These are phyloP conservation scores for Typha latifolia DNA, from an alignment of 176 grass and related monocot genomes.

Conservation along the genomic window DNA sequence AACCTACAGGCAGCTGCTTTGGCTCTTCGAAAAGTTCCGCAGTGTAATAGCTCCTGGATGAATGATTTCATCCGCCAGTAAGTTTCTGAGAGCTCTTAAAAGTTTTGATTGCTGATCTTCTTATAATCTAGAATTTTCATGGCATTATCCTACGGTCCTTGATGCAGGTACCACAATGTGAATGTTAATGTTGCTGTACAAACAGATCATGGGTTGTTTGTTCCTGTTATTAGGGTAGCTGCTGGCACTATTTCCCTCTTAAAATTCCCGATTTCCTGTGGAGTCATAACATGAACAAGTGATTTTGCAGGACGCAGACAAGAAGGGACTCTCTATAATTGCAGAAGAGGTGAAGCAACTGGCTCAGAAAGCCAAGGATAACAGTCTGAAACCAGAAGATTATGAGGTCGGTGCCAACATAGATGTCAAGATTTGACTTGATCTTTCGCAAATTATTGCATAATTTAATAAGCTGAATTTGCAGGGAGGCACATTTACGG, in stretches of 20 bases:
- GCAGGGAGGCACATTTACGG: slow-evolving; percentile 86
- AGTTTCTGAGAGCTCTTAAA: slow-evolving; percentile 14
- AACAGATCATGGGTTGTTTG: slow-evolving; percentile 92
- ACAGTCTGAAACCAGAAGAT: slow-evolving; percentile 79
- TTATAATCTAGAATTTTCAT: neutral
- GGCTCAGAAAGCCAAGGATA: slow-evolving; percentile 83
- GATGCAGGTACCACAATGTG: slow-evolving; percentile 73
- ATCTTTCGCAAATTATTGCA: neutral
- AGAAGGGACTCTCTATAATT: slow-evolving; percentile 83
- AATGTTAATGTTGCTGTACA: slow-evolving; percentile 96
- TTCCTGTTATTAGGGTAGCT: slow-evolving; percentile 76
- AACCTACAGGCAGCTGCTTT: slow-evolving; percentile 73
- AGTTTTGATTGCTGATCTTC: neutral
- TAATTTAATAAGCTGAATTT: slow-evolving; percentile 8
- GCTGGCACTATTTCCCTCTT: slow-evolving; percentile 3
- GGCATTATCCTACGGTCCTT: neutral
- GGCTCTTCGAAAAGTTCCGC: slow-evolving; percentile 84
- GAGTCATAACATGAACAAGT: neutral
- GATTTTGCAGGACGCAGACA: slow-evolving; percentile 76
- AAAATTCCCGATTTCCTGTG: neutral
- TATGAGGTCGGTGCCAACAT: slow-evolving; percentile 48
- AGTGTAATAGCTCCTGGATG: slow-evolving; percentile 94
- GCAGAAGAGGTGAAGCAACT: slow-evolving; percentile 81
- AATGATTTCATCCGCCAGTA: slow-evolving; percentile 94
- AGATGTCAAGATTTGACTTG: neutral